A percentile compares a stretch with the other conserved stretches of the same genome.
These are phyloP conservation scores for Jackrogersella minutella DNA, from an alignment of 495 filamentous ascomycete species.

Conservation along the genomic window DNA sequence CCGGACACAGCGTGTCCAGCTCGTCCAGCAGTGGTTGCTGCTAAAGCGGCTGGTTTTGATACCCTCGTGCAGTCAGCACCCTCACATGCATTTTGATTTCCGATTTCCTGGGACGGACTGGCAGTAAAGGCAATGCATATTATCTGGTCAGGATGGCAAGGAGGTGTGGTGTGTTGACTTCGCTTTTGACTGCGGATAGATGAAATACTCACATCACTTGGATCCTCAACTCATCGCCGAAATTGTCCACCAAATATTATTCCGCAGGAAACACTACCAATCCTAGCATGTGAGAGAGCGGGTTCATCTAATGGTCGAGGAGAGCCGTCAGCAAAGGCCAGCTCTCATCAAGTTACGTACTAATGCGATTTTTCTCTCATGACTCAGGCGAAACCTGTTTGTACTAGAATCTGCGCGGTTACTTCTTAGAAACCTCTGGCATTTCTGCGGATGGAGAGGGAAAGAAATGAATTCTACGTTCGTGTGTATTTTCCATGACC, in stretches of 20 bases:
- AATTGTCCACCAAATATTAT: slow-evolving; percentile 25
- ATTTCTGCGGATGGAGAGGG: slow-evolving; percentile 33
- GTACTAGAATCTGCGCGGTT: slow-evolving; percentile 37
- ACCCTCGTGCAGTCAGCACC: slow-evolving; percentile 40
- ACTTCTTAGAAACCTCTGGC: slow-evolving; percentile 28
- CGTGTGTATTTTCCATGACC: slow-evolving; percentile 32
- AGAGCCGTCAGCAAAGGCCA: not conserved
- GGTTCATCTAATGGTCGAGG: slow-evolving; percentile 42
- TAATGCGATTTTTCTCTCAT: slow-evolving; percentile 39
- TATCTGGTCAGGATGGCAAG: slow-evolving; percentile 79
- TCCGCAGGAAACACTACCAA: slow-evolving; percentile 19
- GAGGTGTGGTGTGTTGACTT: slow-evolving; percentile 55
- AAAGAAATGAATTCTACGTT: slow-evolving; percentile 26
- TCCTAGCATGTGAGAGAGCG: slow-evolving; percentile 39
- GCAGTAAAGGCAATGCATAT: slow-evolving; percentile 96
- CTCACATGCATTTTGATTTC: slow-evolving; percentile 64
- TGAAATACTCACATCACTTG: slow-evolving; percentile 45
- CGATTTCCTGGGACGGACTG: slow-evolving; percentile 93
- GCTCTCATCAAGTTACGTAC: slow-evolving; percentile 33
- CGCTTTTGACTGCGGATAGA: slow-evolving; percentile 44
- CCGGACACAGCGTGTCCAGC: slow-evolving; percentile 93
- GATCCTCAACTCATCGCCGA: slow-evolving; percentile 36
- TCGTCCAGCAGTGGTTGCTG: slow-evolving; percentile 92
- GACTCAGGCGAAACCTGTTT: slow-evolving; percentile 36
- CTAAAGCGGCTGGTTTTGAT: slow-evolving; percentile 61